phyloP scores from a whole-genome alignment of 2,329 filamentous ascomycete species.

The Penicillium rolfsii region DNA sequence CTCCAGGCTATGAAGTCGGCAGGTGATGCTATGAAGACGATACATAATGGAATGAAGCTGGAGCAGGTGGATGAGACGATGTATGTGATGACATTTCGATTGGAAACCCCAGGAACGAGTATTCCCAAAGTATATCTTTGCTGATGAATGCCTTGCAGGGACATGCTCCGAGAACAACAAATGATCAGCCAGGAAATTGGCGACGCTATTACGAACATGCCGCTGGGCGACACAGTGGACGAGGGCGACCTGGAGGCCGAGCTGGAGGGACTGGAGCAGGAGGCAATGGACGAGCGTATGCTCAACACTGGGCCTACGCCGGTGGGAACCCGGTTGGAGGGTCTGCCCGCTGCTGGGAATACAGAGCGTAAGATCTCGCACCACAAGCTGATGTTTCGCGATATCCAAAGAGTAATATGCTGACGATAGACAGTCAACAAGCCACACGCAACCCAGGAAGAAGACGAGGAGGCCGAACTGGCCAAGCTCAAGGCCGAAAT shows the following conservation, averaged over 20 bases:
- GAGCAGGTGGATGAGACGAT: slow-evolving; percentile 95
- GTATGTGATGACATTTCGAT: slow-evolving; percentile 57
- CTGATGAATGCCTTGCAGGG: slow-evolving; percentile 60
- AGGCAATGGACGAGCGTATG: slow-evolving; percentile 92
- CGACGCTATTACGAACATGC: slow-evolving; percentile 75
- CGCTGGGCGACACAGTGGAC: slow-evolving; percentile 71
- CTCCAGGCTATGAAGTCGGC: slow-evolving; percentile 92
- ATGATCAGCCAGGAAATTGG: slow-evolving; percentile 91
- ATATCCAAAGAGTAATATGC: slow-evolving; percentile 4
- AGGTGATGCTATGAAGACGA: slow-evolving; percentile 85
- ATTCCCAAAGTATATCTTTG: neutral
- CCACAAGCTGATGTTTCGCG: neutral
- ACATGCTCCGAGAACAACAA: slow-evolving; percentile 88
- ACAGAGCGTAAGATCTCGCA: slow-evolving; percentile 69
- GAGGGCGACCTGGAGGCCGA: slow-evolving; percentile 86
- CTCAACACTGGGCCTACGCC: slow-evolving; percentile 84
- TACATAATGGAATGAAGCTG: slow-evolving; percentile 86
- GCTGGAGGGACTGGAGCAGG: slow-evolving; percentile 84
- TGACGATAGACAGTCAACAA: slow-evolving; percentile 42
- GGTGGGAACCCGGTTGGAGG: slow-evolving; percentile 74
- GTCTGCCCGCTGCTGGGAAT: slow-evolving; percentile 74
- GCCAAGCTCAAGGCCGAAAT: slow-evolving; percentile 94
- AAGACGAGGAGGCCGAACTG: slow-evolving; percentile 95
- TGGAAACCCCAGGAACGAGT: too few relatives aligned
- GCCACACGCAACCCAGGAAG: slow-evolving; percentile 65